Evolutionary conservation across 2,329 filamentous ascomycete species (phyloP), one percentile per base, ranked within the genome.

Genomic region (Ascochyta viciae-villosae): DNA sequence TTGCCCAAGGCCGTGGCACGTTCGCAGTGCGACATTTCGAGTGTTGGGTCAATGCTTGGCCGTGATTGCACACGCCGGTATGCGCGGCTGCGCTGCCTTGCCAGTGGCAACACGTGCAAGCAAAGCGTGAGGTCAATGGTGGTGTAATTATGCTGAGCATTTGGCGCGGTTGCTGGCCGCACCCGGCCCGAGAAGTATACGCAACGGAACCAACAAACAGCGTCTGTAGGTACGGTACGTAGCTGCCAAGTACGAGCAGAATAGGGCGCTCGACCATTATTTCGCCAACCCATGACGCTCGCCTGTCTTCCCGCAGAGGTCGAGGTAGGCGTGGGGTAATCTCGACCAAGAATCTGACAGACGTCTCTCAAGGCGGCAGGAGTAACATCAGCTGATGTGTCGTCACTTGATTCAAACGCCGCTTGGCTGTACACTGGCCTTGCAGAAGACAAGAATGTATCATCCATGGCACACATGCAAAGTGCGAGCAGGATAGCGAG

Each of bases 311-410:
- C 13, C 7, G 31, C 13, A 19, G 19, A 12, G 12, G 31, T 34
- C 8, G 12, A 34, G 15, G 6, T 34, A n/a, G 12, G 31, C 13
- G 9, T 15, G 15, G 31, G 31, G 13, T 34, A 13, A 34, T 34
- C 6, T 34, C 13, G 12, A 15, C 31, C 31, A 16, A 8, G 19
- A 26, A 40, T 19, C n/a, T 40, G 26, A 22, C 2, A 4, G 40
- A 29, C 40, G 23, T 26, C 12, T 22, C 8, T 43, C 13, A 23
- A 31, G n/a, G 12, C 24, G 24, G 16, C 40, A 29, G 29, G 29
- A 27, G 38, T 12, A 33, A 50, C 15, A n/a, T 56, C 53, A 56
- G 42, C 53, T 56, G 42, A 56, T 47, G 26, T 40, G 13, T 51
- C 33, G 34, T 45, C 40, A 51, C 40, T 15, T n/a, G 15, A 45